phyloP scores from a whole-genome alignment of 306 rosid species.

The Dalbergia oliveri region DNA sequence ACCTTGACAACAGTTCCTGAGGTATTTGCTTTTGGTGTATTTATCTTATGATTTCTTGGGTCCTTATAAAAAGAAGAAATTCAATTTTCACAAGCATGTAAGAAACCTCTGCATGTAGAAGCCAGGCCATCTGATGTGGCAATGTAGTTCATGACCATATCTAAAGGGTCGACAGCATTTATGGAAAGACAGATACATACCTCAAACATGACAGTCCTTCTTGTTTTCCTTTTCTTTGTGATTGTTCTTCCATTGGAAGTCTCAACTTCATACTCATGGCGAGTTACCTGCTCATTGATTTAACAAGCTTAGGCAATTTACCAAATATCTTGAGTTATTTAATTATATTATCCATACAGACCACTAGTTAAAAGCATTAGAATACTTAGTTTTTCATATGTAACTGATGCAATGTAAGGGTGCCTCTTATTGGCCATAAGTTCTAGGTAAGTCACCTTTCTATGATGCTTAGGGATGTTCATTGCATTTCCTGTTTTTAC shows the following conservation, averaged over 20 bases:
- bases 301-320: conserved; percentile 36
- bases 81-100: conserved; percentile 41
- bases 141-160: conserved; percentile 13
- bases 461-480: conserved; percentile 84
- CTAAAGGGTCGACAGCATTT: conserved; percentile 22
- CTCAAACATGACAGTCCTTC: conserved; percentile 95
- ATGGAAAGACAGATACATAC: conserved; percentile 59
- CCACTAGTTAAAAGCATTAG: conserved; percentile 19
- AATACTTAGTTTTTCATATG: background rate
- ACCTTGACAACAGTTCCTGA: conserved; percentile 82
- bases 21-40: conserved; percentile 74
- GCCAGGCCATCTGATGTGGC: conserved; percentile 36
- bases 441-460: conserved; percentile 64
- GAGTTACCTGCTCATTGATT: conserved; percentile 78
- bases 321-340: conserved; percentile 31
- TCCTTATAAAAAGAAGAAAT: conserved; percentile 62
- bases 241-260: conserved; percentile 93
- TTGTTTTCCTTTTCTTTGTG: conserved; percentile 89
- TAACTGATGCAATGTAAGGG: conserved; percentile 39
- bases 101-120: conserved; percentile 34
- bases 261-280: conserved; percentile 92
- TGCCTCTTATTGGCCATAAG: conserved; percentile 15
- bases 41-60: conserved; percentile 73
- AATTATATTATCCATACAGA: conserved; percentile 25
- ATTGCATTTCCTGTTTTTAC: conserved; percentile 67